Evolutionary conservation across 495 filamentous ascomycete species (phyloP).

Genomic region (Peziza echinospora): DNA sequence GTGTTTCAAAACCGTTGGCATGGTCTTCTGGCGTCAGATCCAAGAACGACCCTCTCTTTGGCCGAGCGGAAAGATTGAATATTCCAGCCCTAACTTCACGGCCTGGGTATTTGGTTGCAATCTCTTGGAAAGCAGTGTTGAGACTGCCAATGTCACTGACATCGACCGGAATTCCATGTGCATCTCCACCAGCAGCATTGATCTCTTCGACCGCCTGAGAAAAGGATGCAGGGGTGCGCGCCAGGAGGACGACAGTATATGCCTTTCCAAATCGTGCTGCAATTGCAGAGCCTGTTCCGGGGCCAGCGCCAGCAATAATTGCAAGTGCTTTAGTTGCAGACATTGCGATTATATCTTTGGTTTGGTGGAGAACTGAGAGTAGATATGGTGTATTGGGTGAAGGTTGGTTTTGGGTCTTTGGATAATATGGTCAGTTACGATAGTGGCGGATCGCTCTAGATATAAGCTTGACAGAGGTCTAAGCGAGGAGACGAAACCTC

Average conservation of each 20-base stretch:
- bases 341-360: constrained; percentile 17
- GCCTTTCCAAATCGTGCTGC: constrained; percentile 45
- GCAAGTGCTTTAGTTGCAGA: constrained; percentile 33
- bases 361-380: too few species aligned
- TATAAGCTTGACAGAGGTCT: too few species aligned
- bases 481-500: too few species aligned
- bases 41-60: constrained; percentile 59
- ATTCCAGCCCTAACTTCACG: constrained; percentile 49
- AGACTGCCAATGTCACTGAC: constrained; percentile 41
- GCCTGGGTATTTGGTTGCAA: constrained; percentile 34
- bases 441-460: too few species aligned
- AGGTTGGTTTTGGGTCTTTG: too few species aligned
- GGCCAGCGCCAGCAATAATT: constrained; percentile 52
- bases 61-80: constrained; percentile 56
- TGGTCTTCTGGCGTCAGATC: constrained; percentile 49
- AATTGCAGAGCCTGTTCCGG: constrained; percentile 41
- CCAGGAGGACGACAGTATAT: constrained; percentile 58
- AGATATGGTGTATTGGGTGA: too few species aligned
- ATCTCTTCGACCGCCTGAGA: constrained; percentile 51
- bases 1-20: constrained; percentile 29
- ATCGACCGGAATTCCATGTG: constrained; percentile 57
- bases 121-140: constrained; percentile 41
- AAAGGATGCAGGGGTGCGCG: constrained; percentile 47
- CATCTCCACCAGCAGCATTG: constrained; percentile 43
- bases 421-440: too few species aligned